A percentile compares a stretch with the other conserved stretches of the same genome.
phyloP scores from a whole-genome alignment of 371 early-diverging fungal species.

The Rhizopus delemar region DNA sequence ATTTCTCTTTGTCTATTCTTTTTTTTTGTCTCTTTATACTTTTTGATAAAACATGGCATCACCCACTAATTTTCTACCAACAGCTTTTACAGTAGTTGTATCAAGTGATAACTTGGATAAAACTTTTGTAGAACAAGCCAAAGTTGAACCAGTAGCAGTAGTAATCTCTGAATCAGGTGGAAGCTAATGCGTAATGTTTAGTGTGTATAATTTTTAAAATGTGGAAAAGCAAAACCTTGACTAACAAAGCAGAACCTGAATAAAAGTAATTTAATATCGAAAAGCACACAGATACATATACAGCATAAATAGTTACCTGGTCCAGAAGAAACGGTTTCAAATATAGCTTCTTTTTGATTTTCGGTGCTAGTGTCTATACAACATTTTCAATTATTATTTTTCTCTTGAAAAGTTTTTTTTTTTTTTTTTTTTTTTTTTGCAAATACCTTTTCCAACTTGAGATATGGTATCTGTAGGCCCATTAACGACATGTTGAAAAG shows the following conservation, averaged over 20 bases:
- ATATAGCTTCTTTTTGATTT: constrained; percentile 59
- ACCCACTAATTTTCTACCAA: constrained; percentile 56
- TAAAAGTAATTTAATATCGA: neutral
- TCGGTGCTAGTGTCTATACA: constrained; percentile 42
- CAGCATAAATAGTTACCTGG: constrained; percentile 34
- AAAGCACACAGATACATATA: neutral
- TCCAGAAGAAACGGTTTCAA: constrained; percentile 63
- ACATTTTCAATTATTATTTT: neutral
- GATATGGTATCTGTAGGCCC: constrained; percentile 22
- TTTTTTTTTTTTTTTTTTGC: neutral
- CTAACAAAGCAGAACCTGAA: constrained; percentile 44
- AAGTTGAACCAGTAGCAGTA: constrained; percentile 62
- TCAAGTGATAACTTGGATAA: constrained; percentile 55
- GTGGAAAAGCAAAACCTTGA: constrained; percentile 42
- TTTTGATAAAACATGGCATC: constrained; percentile 64
- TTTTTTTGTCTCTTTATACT: constrained; percentile 29
- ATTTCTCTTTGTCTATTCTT: neutral
- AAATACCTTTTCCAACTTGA: constrained; percentile 25
- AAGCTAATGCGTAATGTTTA: constrained; percentile 25
- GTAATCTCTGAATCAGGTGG: constrained; percentile 66
- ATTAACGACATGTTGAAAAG: constrained; percentile 24
- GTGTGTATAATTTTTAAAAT: constrained; percentile 19
- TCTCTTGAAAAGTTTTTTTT: neutral
- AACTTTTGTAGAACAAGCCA: constrained; percentile 62
- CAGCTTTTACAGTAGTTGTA: constrained; percentile 50